These are phyloP conservation scores for Spizellomyces sp. DNA, from an alignment of 192 early-diverging fungal genomes.

Conservation along the genomic window DNA sequence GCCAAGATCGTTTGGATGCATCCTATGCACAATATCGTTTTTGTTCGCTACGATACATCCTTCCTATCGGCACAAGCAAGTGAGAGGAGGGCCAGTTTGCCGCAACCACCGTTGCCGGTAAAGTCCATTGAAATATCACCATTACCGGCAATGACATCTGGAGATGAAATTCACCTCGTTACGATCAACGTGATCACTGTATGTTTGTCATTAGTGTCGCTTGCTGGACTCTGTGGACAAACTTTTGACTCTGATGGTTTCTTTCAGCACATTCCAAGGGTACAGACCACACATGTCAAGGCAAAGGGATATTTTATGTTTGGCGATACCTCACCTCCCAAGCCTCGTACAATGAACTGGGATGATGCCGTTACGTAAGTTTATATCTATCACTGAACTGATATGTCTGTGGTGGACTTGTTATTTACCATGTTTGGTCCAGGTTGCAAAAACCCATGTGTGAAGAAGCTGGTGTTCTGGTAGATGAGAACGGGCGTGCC, in stretches of 20 bases:
- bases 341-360: constrained; percentile 37
- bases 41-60: constrained; percentile 77
- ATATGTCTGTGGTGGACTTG: no score
- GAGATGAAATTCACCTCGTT: constrained; percentile 33
- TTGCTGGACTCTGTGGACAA: background rate
- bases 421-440: constrained; percentile 4
- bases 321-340: constrained; percentile 32
- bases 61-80: constrained; percentile 52
- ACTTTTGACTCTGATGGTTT: background rate
- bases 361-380: constrained; percentile 41
- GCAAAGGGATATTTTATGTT: constrained; percentile 40
- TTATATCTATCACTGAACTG: background rate
- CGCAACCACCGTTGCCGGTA: constrained; percentile 50
- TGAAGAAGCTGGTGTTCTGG: constrained; percentile 36
- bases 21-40: constrained; percentile 79
- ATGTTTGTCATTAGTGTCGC: background rate
- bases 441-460: constrained; percentile 31
- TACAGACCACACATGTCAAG: constrained; percentile 37
- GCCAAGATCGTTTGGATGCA: constrained; percentile 79
- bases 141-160: constrained; percentile 30
- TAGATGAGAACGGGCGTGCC: constrained; percentile 33
- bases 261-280: constrained; percentile 32
- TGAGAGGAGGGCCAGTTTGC: constrained; percentile 20
- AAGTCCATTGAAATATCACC: constrained; percentile 28
- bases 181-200: constrained; percentile 39